Evolutionary conservation across 2,329 filamentous ascomycete genomes (phyloP).

Genomic region (Aureobasidium uvarum): DNA sequence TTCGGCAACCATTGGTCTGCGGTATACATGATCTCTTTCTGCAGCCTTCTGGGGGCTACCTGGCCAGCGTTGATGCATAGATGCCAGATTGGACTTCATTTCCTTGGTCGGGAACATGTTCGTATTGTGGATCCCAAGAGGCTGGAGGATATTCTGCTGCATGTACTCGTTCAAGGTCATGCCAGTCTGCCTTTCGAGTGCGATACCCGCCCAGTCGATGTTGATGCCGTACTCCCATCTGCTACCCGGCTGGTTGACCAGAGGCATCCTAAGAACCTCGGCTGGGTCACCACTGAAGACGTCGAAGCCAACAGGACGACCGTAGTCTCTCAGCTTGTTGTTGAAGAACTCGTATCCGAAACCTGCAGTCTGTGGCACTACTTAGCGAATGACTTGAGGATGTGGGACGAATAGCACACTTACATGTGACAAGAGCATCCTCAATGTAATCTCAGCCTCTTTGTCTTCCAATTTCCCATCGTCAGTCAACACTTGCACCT

Average conservation of each 20-base stretch:
- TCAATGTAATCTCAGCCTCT: slow-evolving; percentile 49
- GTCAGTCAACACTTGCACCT: slow-evolving; percentile 44
- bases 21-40: slow-evolving; percentile 53
- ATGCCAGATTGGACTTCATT: slow-evolving; percentile 56
- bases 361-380: slow-evolving; percentile 40
- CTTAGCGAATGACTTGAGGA: not conserved
- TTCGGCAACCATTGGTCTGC: slow-evolving; percentile 47
- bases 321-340: slow-evolving; percentile 43
- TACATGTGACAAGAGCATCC: slow-evolving; percentile 40
- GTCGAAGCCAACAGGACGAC: slow-evolving; percentile 53
- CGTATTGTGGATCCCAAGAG: slow-evolving; percentile 50
- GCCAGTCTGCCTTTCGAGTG: slow-evolving; percentile 48
- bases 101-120: slow-evolving; percentile 57
- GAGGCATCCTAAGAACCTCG: slow-evolving; percentile 50
- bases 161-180: slow-evolving; percentile 48
- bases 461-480: slow-evolving; percentile 45
- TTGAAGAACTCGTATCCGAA: slow-evolving; percentile 59
- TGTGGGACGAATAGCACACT: not conserved
- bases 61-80: slow-evolving; percentile 55
- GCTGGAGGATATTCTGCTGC: slow-evolving; percentile 48
- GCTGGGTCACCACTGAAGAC: slow-evolving; percentile 57
- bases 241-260: slow-evolving; percentile 63
- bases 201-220: slow-evolving; percentile 52
- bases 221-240: slow-evolving; percentile 55
- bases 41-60: slow-evolving; percentile 39